Base-by-base conservation (phyloP, 1,284 basidiomycete genomes). In the Ganoderma sinense region DNA sequence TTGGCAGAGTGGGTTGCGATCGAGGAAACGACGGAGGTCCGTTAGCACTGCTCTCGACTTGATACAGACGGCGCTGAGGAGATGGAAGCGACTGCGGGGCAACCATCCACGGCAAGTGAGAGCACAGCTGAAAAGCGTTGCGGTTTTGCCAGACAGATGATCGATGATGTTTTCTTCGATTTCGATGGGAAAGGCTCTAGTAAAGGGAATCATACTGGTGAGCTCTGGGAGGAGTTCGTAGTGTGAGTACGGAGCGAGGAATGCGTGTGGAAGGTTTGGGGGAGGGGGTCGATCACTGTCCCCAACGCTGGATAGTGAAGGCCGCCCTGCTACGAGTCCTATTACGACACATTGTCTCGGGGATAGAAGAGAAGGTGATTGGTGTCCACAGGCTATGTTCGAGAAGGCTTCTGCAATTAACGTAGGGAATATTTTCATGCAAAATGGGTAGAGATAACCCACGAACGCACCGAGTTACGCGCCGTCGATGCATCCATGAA, bases 141-240 rank as follows among this genome's bases (percentile, higher is more conserved):
- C 31, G 31, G 55, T 29, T 16, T 29, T 14, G 55, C 26, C 55
- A 2, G 55, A 31, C 14, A 62, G 39, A n/a, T 29, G 60, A n/a
- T 62, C 31, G 6, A 48, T 48, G 51, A 64, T 96, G 78, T 88
- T 87, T 74, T 86, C 90, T 85, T 92, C 87, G 69, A 62, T 63
- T 58, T 55, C 62, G 55, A 60, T 55, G 36, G 55, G 55, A 36
- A 58, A 58, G 14, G 26, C 5, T 33, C 55, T 72, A 53, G 48
- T 71, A 67, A 40, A 45, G 8, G 40, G 14, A 29, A 26, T 16
- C 26, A 53, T 53, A 13, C 23, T 1, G 13, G 51, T 23, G 26
- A 29, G 23, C 45, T 53, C 51, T 53, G 51, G 51, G 14, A 48
- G 45, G 20, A n/a, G 45, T 6, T 20, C 10, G 45, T 0, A 48